Evolutionary conservation across 2,329 filamentous ascomycete species (phyloP), one percentile per base, ranked within the genome.

Genomic region (Curvularia verruculosa): DNA sequence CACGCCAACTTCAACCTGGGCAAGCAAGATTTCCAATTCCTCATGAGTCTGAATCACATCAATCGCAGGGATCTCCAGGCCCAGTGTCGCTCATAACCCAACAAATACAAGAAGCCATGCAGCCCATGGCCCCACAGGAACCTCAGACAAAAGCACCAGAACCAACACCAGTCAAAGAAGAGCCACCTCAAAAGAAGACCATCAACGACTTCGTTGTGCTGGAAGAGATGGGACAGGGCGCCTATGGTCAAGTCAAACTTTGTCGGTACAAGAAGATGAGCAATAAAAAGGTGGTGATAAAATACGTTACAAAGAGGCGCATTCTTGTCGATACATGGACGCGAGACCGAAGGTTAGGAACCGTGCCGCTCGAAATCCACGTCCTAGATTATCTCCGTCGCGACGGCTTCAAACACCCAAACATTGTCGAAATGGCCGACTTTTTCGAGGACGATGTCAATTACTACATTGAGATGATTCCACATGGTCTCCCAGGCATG

Each of bases 251-350:
- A 77, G 95, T 99, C 56, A 99, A 99, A 76, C 84, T 99, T 46
- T 94, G 91, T 50, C 87, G 93, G 28, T 90, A 95, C 79, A 96
- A 93, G 79, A 87, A 88, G 68, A 86, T 84, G 49, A 86, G 81
- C 23, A 81, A 85, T 50, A 90, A 89, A 74, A 96, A 96, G 77
- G 90, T 96, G 61, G 94, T 99, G 19, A 84, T 99, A 71, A 99
- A 99, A 76, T 99, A 96, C 75, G 95, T 99, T 48, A 98, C 95
- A 5, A 99, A 99, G 79, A 88, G 91, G 57, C 90, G 94, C 43
- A 99, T 99, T 75, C 84, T 99, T 13, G 94, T 99, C 60, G 95
- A 99, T 78, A 99, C 95, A 0, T 99, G 95, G 95, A 98, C 94
- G 29, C 87, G 95, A 55, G 95, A 99, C 78, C 88, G 95, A 44